Evolutionary conservation across 2,329 filamentous ascomycete genomes (phyloP).

Genomic region (Neurospora crassa): DNA sequence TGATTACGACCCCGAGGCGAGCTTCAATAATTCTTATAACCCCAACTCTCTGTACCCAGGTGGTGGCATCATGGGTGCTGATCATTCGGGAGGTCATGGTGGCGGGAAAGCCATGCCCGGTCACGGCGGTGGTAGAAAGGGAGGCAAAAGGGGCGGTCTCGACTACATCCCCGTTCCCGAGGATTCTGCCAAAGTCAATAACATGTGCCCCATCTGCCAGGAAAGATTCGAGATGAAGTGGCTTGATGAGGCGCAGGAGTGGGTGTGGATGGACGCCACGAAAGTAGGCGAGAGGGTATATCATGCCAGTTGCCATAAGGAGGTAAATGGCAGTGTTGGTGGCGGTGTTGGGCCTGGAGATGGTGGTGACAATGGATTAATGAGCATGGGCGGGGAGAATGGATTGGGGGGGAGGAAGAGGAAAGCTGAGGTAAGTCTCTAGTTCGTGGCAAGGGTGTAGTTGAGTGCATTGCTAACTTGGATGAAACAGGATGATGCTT

Average conservation of each 20-base stretch:
- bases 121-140: background rate
- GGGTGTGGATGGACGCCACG: constrained; percentile 89
- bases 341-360: constrained; percentile 25
- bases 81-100: background rate
- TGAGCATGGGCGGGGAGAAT: constrained; percentile 35
- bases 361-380: background rate
- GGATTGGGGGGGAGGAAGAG: constrained; percentile 64
- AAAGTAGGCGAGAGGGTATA: constrained; percentile 72
- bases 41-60: constrained; percentile 21
- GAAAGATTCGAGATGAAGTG: constrained; percentile 90
- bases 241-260: constrained; percentile 89
- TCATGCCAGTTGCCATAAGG: constrained; percentile 81
- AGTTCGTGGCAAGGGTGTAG: background rate
- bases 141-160: constrained; percentile 20
- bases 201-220: constrained; percentile 85
- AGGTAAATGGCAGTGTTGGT: constrained; percentile 49
- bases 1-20: background rate
- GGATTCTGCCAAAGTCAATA: constrained; percentile 63
- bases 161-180: constrained; percentile 77
- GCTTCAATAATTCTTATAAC: background rate
- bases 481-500: background rate
- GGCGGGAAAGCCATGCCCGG: constrained; percentile 24
- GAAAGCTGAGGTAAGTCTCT: constrained; percentile 54
- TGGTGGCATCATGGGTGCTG: constrained; percentile 4
- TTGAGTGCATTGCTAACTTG: background rate